Percentiles rank a stretch among this genome's conserved stretches.
Conservation (phyloP, 768 basidiomycete genomes). For the Lentinula aciculospora region DNA sequence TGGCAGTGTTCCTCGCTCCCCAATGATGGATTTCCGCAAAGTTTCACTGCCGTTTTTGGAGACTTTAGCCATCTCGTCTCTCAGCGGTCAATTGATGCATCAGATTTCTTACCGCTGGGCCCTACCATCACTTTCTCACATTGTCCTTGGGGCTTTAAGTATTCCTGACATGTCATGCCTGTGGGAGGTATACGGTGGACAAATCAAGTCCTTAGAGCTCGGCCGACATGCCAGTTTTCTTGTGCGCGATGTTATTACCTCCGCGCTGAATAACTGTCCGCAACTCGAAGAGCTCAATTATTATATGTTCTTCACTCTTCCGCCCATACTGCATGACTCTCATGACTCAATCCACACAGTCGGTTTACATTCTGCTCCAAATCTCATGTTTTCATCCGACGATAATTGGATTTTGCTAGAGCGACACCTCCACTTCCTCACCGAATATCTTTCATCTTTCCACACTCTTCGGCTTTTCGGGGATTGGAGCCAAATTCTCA, state of each 20-base stretch:
- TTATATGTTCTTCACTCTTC: conserved; percentile 42
- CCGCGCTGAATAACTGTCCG: conserved; percentile 40
- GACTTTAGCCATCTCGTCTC: conserved; percentile 46
- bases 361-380: conserved; percentile 46
- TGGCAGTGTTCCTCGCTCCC: conserved; percentile 13
- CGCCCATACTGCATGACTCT: conserved; percentile 15
- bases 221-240: conserved; percentile 53
- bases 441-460: conserved; percentile 39
- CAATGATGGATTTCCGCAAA: conserved; percentile 14
- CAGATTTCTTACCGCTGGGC: conserved; percentile 42
- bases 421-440: conserved; percentile 42
- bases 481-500: conserved; percentile 38
- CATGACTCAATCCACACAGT: conserved; percentile 34
- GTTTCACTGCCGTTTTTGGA: conserved; percentile 40
- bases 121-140: conserved; percentile 44
- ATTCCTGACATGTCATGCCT: conserved; percentile 34
- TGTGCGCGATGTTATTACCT: conserved; percentile 39
- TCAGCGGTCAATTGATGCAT: conserved; percentile 46
- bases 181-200: conserved; percentile 45
- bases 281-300: conserved; percentile 50
- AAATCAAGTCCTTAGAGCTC: conserved; percentile 51
- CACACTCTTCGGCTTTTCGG: conserved; percentile 43
- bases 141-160: conserved; percentile 46
- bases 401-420: conserved; percentile 35
- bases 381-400: conserved; percentile 31